Evolutionary conservation across 23 red algal species (phyloP), one percentile per base, ranked within the genome.

Genomic region (Gracilaria domingensis): DNA sequence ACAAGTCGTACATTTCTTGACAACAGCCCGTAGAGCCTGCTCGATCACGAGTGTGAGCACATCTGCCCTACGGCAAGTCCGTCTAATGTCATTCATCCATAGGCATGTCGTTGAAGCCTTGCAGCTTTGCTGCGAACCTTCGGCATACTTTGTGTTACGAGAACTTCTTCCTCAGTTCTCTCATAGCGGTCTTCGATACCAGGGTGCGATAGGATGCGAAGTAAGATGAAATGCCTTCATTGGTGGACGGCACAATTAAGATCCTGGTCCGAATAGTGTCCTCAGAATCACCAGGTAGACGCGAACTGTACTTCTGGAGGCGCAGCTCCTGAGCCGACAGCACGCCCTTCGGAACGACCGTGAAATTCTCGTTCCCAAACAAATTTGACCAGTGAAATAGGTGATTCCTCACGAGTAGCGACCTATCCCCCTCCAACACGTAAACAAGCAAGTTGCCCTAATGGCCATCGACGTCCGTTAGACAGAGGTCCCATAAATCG

Each of bases 1-100:
- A 42, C 84, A 77, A 55, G 39, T 36, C 8, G 66, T 57, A 25
- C 67, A 88, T 38, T 59, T 57, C 8, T 55, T 4, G 32, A 77
- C 0, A 44, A 23, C 66, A 37, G 29, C 36, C n/a, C 56, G 30
- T 0, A 88, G 50, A 0, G 84, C 38, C 53, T 61, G 84, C 20
- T 79, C 8, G 18, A 48, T n/a, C 37, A 77, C 47, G 18, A 67
- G 70, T 12, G 53, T 77, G 6, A 77, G 37, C 23, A 88, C 67
- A 21, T 1, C 50, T 21, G 33, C 69, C 17, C 67, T 66, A 14
- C 47, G 65, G 34, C 66, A 76, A 17, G 78, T 42, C 13, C 34
- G 24, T 12, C 17, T 35, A 66, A 55, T 88, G 30, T 88, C 84
- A 18, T 75, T 88, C 84, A 18, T 75, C 37, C 6, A 88, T 6